phyloP scores from a whole-genome alignment of 108 stramenopile genomes.

The Stephanodiscus minutulus region DNA sequence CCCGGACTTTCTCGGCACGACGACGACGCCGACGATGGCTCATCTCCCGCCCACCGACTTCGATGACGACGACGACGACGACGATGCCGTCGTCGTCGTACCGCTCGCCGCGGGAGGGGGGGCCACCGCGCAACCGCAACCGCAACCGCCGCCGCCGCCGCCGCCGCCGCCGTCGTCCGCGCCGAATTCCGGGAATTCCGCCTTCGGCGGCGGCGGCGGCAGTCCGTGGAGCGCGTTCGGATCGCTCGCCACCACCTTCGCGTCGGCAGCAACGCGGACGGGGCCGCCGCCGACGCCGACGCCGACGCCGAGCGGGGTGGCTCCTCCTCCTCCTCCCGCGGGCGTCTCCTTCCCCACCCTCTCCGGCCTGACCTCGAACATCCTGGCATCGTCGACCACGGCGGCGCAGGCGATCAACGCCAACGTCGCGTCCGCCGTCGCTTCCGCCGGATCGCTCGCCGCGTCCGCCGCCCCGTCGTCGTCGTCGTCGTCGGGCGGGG shows the following conservation, averaged over 20 bases:
- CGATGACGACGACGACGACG: slow-evolving; percentile 1
- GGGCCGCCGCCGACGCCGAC: neutral
- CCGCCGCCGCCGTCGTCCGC: neutral
- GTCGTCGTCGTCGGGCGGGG: neutral
- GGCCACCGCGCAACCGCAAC: neutral
- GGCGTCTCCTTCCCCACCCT: slow-evolving; percentile 3
- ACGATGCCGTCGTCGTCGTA: neutral
- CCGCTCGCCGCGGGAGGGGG: slow-evolving; percentile 17
- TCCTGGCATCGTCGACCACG: slow-evolving; percentile 7
- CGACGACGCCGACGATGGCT: neutral
- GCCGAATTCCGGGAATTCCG: slow-evolving; percentile 4
- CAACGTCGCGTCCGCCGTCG: neutral
- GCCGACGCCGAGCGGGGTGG: too few species aligned
- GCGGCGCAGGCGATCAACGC: neutral
- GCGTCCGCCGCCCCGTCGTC: neutral
- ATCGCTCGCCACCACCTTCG: neutral
- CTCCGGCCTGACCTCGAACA: slow-evolving; percentile 6
- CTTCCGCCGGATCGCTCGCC: neutral
- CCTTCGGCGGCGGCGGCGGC: neutral
- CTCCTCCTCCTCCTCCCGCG: neutral
- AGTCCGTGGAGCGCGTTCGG: neutral
- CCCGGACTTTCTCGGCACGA: neutral
- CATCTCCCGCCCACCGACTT: neutral
- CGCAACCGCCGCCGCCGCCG: neutral
- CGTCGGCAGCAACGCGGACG: too few species aligned